Evolutionary conservation across 1,139 yeast genomes (phyloP).

Genomic region (Geotrichum restrictum): DNA sequence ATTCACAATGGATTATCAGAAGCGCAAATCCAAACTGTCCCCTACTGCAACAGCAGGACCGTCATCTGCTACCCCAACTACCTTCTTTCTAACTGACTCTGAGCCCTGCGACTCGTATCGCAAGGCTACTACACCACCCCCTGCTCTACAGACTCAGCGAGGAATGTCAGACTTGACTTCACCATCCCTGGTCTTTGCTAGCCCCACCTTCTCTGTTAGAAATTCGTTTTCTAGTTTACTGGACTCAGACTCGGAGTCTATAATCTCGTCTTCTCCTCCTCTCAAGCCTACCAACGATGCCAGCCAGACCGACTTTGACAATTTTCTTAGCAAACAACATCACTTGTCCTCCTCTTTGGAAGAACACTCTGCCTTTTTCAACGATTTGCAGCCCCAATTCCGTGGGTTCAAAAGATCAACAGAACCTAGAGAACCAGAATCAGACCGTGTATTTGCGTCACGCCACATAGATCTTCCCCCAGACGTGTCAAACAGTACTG

Average conservation of each 20-base stretch:
- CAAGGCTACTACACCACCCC: background rate
- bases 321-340: background rate
- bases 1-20: background rate
- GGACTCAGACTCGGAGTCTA: constrained; percentile 6
- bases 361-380: background rate
- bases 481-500: background rate
- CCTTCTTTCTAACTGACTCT: constrained; percentile 12
- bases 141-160: background rate
- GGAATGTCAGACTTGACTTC: background rate
- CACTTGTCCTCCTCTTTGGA: background rate
- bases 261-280: constrained; percentile 5
- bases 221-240: constrained; percentile 1
- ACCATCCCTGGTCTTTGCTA: background rate
- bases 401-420: background rate
- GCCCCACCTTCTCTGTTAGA: constrained; percentile 4
- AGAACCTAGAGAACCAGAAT: background rate
- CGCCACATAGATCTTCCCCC: background rate
- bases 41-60: no score
- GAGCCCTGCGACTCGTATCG: constrained; percentile 4
- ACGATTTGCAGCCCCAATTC: background rate
- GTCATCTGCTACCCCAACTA: constrained; percentile 3
- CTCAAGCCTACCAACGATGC: background rate
- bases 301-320: background rate
- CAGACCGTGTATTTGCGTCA: background rate
- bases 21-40: no score